A percentile compares a stretch with the other conserved stretches of the same genome.
These are phyloP conservation scores for Ogataea hybrid DNA, from an alignment of 1,139 yeast species.

Conservation along the genomic window DNA sequence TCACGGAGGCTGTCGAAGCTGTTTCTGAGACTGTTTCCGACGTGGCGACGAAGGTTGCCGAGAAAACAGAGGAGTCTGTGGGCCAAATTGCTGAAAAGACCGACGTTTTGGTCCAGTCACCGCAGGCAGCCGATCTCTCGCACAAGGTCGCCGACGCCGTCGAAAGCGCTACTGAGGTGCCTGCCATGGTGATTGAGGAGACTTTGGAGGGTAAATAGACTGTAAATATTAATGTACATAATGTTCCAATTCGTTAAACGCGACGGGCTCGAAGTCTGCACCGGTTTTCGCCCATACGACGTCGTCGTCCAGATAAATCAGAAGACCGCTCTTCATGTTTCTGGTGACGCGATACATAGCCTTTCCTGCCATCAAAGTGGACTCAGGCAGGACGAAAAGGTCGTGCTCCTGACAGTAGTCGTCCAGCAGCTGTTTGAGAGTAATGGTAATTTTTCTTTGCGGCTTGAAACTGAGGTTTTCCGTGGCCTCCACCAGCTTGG, in stretches of 20 bases:
- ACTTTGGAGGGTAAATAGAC: slow-evolving; percentile 1
- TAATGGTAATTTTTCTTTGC: slow-evolving; percentile 17
- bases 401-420: slow-evolving; percentile 39
- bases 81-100: slow-evolving; percentile 4
- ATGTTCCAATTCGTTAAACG: slow-evolving; percentile 29
- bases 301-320: slow-evolving; percentile 28
- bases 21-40: slow-evolving; percentile 10
- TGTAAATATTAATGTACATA: slow-evolving; percentile 14
- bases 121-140: slow-evolving; percentile 9
- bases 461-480: slow-evolving; percentile 3
- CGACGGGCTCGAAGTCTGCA: slow-evolving; percentile 34
- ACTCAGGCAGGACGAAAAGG: slow-evolving; percentile 32
- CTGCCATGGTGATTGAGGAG: slow-evolving; percentile 4
- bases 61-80: slow-evolving; percentile 7
- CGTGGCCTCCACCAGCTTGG: not conserved
- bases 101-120: slow-evolving; percentile 4
- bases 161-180: slow-evolving; percentile 11
- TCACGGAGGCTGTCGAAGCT: slow-evolving; percentile 26
- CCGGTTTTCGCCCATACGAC: slow-evolving; percentile 23
- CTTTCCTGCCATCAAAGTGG: slow-evolving; percentile 14
- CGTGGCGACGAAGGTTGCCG: slow-evolving; percentile 7
- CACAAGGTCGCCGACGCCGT: slow-evolving; percentile 20
- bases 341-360: slow-evolving; percentile 16
- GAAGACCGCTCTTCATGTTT: slow-evolving; percentile 17
- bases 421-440: slow-evolving; percentile 52